Conservation (phyloP, 1,139 yeast genomes). For the Suhomyces bribrorum region DNA sequence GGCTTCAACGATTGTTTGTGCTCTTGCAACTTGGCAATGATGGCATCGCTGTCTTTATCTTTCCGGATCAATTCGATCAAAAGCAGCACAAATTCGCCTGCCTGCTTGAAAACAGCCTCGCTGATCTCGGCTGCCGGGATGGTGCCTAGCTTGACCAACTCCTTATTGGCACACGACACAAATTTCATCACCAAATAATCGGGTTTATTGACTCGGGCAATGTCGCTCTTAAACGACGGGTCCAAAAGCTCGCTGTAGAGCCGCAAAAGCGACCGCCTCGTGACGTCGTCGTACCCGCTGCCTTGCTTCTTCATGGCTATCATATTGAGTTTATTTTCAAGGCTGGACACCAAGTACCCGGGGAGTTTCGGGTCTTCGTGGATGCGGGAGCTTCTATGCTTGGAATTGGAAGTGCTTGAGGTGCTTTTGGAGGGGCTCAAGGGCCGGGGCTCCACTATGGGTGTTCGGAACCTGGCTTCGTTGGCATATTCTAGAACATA, state of each 20-base stretch:
- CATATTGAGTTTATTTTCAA: conserved; percentile 51
- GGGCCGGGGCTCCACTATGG: conserved; percentile 21
- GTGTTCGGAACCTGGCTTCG: conserved; percentile 58
- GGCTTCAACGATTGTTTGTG: conserved; percentile 45
- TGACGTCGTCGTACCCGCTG: conserved; percentile 35
- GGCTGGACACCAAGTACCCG: conserved; percentile 43
- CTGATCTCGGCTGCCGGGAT: conserved; percentile 42
- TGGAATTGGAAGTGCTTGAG: conserved; percentile 15
- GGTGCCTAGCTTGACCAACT: conserved; percentile 52
- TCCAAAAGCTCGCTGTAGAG: conserved; percentile 64
- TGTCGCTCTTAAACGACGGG: conserved; percentile 44
- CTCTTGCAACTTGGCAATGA: conserved; percentile 45
- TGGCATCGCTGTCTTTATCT: conserved; percentile 41
- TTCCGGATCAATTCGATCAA: conserved; percentile 50
- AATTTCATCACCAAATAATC: conserved; percentile 70
- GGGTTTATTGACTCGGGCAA: conserved; percentile 46
- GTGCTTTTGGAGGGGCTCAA: conserved; percentile 8
- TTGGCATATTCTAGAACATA: conserved; percentile 56
- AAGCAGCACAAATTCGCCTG: conserved; percentile 57
- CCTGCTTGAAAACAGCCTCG: conserved; percentile 53
- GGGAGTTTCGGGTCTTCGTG: conserved; percentile 40
- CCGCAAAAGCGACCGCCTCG: conserved; percentile 51
- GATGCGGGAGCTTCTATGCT: conserved; percentile 17
- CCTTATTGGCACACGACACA: conserved; percentile 64
- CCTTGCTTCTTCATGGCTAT: conserved; percentile 57